A percentile compares a stretch with the other conserved stretches of the same genome.
Conservation (phyloP, 2,329 filamentous ascomycete species). For the Exophiala phaeomuriformis region DNA sequence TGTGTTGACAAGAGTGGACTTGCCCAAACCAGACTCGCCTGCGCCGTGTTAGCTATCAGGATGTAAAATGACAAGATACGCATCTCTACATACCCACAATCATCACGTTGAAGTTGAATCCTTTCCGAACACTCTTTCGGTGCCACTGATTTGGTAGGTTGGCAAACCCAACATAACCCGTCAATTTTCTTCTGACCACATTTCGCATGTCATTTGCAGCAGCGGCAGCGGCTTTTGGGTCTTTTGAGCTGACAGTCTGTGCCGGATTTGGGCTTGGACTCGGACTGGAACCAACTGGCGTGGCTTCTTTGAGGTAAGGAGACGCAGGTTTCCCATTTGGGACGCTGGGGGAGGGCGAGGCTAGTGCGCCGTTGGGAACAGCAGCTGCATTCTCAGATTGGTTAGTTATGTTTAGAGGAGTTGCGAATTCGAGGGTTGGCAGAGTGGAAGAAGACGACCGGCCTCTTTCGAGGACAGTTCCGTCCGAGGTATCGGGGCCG, state of each 20-base stretch:
- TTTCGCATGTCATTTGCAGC: slow-evolving; percentile 71
- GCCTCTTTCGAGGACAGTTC: background rate
- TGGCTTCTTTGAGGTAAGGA: slow-evolving; percentile 53
- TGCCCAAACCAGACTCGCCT: slow-evolving; percentile 99
- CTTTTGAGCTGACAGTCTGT: slow-evolving; percentile 58
- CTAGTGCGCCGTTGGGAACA: slow-evolving; percentile 29
- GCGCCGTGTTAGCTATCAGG: slow-evolving; percentile 7
- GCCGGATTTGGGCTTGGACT: slow-evolving; percentile 42
- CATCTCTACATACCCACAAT: slow-evolving; percentile 74
- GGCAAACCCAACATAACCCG: slow-evolving; percentile 96
- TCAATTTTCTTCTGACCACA: slow-evolving; percentile 96
- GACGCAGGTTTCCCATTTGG: slow-evolving; percentile 48
- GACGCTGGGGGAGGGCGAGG: slow-evolving; percentile 35
- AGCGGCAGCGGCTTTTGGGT: slow-evolving; percentile 51
- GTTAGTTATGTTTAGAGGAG: slow-evolving; percentile 19
- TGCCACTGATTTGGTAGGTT: slow-evolving; percentile 99
- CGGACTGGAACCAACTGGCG: slow-evolving; percentile 47
- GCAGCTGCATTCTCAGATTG: slow-evolving; percentile 30
- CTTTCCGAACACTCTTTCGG: slow-evolving; percentile 99
- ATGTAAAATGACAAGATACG: background rate
- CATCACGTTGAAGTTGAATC: slow-evolving; percentile 99
- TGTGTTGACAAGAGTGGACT: slow-evolving; percentile 98
- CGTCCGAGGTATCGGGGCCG: slow-evolving; percentile 2
- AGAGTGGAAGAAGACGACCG: background rate
- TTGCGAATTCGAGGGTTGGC: background rate